A percentile compares a stretch with the other conserved stretches of the same genome.
These are phyloP conservation scores for Isabelozyma rhagii DNA, from an alignment of 805 yeast species.

Conservation along the genomic window DNA sequence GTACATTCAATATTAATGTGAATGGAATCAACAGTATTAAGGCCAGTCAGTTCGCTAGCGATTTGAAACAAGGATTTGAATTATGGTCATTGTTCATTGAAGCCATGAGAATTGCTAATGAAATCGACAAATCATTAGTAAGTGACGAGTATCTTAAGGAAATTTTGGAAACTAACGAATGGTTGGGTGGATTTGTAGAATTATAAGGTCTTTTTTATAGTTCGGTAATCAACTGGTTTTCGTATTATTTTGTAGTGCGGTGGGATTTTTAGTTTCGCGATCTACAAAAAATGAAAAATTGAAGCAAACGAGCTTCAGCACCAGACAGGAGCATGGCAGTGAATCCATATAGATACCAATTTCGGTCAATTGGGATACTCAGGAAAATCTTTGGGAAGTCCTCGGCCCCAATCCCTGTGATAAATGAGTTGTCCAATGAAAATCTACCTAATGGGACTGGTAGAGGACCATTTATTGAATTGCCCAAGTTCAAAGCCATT, in stretches of 20 bases:
- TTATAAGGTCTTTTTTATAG: neutral
- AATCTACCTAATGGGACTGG: slow-evolving; percentile 38
- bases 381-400: neutral
- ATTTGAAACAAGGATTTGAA: slow-evolving; percentile 27
- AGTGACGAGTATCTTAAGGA: slow-evolving; percentile 17
- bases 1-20: slow-evolving; percentile 40
- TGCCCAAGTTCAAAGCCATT: slow-evolving; percentile 39
- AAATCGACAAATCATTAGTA: slow-evolving; percentile 24
- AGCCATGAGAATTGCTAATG: slow-evolving; percentile 21
- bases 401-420: neutral
- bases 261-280: neutral
- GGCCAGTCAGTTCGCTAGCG: slow-evolving; percentile 24
- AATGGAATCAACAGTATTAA: slow-evolving; percentile 40
- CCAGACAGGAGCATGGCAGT: neutral
- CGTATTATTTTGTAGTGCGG: neutral
- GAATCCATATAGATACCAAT: neutral
- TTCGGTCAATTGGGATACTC: neutral
- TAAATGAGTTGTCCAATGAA: slow-evolving; percentile 7
- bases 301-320: too few species aligned
- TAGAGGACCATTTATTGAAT: slow-evolving; percentile 43
- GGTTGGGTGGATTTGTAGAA: slow-evolving; percentile 22
- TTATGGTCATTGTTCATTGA: slow-evolving; percentile 35
- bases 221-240: neutral
- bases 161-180: slow-evolving; percentile 26
- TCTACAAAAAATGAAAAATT: neutral